Percentiles rank a stretch among this genome's conserved stretches.
phyloP scores from a whole-genome alignment of 106 monocot species.

The Dendrobium officinale region DNA sequence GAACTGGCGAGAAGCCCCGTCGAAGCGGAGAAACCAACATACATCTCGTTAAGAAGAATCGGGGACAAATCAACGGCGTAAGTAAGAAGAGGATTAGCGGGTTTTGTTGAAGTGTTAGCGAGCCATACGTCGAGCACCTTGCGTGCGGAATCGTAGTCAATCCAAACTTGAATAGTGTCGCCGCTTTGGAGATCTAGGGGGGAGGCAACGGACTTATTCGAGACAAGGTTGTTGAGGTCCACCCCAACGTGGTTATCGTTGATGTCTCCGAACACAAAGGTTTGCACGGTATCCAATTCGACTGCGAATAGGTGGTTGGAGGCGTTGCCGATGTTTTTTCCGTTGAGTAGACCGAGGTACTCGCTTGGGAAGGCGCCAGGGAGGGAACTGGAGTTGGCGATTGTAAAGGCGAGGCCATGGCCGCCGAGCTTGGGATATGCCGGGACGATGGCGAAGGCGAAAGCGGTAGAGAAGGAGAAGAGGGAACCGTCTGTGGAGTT shows the following conservation, averaged over 20 bases:
- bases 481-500: too few species aligned
- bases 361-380: background rate
- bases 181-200: constrained; percentile 1
- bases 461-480: too few species aligned
- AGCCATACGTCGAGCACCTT: constrained; percentile 6
- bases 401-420: too few species aligned
- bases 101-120: background rate
- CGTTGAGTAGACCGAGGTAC: constrained; percentile 8
- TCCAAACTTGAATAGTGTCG: constrained; percentile 7
- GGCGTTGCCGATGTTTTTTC: constrained; percentile 3
- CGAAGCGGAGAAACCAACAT: too few species aligned
- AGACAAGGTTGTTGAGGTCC: constrained; percentile 8
- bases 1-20: too few species aligned
- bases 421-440: too few species aligned
- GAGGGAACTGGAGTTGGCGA: too few species aligned
- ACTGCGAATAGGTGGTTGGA: constrained; percentile 12
- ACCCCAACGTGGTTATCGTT: constrained; percentile 8
- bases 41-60: too few species aligned
- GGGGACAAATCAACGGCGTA: background rate
- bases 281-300: constrained; percentile 8
- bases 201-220: constrained; percentile 9
- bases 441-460: too few species aligned
- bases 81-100: background rate
- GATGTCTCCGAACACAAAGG: constrained; percentile 4
- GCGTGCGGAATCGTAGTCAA: background rate